Base-by-base conservation (phyloP, 768 basidiomycete genomes). In the Leccinum longicurvipes region DNA sequence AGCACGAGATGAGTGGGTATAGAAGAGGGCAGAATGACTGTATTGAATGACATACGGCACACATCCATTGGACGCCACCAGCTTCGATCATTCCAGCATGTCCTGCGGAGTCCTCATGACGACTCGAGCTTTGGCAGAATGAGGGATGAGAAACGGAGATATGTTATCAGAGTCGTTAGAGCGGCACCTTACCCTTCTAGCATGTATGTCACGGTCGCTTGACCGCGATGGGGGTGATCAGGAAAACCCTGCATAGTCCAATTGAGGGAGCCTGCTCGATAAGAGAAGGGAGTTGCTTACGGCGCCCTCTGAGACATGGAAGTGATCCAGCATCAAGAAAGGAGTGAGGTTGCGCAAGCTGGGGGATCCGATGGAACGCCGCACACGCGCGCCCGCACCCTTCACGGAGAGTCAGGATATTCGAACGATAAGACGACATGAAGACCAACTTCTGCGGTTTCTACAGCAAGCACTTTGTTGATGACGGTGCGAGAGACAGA, bases 21-120 rank as follows among this genome's bases (percentile, higher is more conserved):
- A 53, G 34, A 44, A 59, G n/a, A n/a, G 1, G 17, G 27, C 1
- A 25, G 47, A 29, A 47, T 4, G 32, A 47, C 34, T 19, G 32
- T 12, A 39, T 25, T 42, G 41, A 51, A 51, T 50, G 31, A 71
- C 82, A 74, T 54, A 86, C 88, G 14, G 89, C 89, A 69, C 82
- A 85, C 94, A 96, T 96, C 92, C 94, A 97, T 66, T 98, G 95
- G 2, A 97, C 86, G 48, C 93, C 96, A 4, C 95, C 95, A 9
- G 85, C 67, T 39, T 82, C 72, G 51, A 91, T 89, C 17, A 79
- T 82, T 36, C 90, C 91, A 56, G 84, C 82, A 70, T 94, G 89
- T 1, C 91, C 95, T 2, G 84, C 85, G 23, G 91, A 95, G 68
- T 98, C 96, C 73, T 98, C 96, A 62, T 98, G 96, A 52, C 80